phyloP scores from a whole-genome alignment of 306 rosid genomes.

The peach (Prunus persica) region DNA sequence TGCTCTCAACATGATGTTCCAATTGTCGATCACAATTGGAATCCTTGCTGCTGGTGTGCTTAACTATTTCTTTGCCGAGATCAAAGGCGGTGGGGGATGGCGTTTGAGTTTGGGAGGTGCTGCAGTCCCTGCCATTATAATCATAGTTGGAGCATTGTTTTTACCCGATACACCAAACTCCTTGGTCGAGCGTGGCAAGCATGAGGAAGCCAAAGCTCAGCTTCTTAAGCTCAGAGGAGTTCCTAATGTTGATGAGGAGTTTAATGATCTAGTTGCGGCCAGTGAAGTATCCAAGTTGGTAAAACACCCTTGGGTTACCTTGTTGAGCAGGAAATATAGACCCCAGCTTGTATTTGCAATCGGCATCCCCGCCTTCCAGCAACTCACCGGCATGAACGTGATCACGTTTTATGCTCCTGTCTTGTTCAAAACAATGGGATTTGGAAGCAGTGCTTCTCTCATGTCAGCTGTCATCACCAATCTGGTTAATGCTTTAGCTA shows the following conservation, averaged over 20 bases:
- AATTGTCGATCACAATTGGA: slow-evolving; percentile 69
- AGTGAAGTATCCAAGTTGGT: too few relatives aligned
- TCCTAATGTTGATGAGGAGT: too few relatives aligned
- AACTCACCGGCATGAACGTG: slow-evolving; percentile 75
- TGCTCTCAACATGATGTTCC: slow-evolving; percentile 70
- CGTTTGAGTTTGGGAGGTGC: slow-evolving; percentile 76
- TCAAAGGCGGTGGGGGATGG: slow-evolving; percentile 72
- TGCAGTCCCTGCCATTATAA: slow-evolving; percentile 60
- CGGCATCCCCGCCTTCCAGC: slow-evolving; percentile 71
- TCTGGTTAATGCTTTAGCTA: slow-evolving; percentile 42
- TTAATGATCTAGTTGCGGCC: too few relatives aligned
- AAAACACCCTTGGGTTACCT: too few relatives aligned
- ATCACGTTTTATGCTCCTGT: slow-evolving; percentile 82
- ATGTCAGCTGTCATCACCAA: slow-evolving; percentile 67
- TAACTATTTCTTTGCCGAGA: slow-evolving; percentile 54
- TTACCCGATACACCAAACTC: slow-evolving; percentile 84
- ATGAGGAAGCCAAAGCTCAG: slow-evolving; percentile 41
- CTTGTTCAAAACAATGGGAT: slow-evolving; percentile 74
- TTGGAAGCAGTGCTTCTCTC: slow-evolving; percentile 58
- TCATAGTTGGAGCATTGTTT: slow-evolving; percentile 48
- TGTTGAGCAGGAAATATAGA: slow-evolving; percentile 50
- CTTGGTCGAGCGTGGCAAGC: slow-evolving; percentile 45
- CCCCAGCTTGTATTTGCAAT: slow-evolving; percentile 67
- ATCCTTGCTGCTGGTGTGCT: slow-evolving; percentile 56
- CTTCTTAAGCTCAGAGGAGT: slow-evolving; percentile 19